phyloP scores from a whole-genome alignment of 768 basidiomycete genomes.

The Suillus spraguei region DNA sequence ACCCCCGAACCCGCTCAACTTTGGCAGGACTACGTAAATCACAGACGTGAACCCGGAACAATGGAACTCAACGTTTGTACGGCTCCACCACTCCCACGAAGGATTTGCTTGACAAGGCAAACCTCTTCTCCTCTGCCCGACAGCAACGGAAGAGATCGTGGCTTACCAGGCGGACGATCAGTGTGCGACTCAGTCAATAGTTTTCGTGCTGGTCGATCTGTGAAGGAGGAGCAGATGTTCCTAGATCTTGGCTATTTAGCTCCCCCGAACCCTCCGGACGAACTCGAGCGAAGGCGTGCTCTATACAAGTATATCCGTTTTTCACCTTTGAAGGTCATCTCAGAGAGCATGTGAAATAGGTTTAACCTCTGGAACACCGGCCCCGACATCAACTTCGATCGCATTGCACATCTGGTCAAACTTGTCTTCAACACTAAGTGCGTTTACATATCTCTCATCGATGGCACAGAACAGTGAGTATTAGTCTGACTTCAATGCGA shows the following conservation, averaged over 20 bases:
- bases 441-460: slow-evolving; percentile 81
- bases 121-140: slow-evolving; percentile 65
- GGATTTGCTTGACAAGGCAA: slow-evolving; percentile 60
- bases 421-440: slow-evolving; percentile 90
- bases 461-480: slow-evolving; percentile 79
- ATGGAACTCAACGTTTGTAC: slow-evolving; percentile 36
- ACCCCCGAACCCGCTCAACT: slow-evolving; percentile 21
- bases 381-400: slow-evolving; percentile 88
- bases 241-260: slow-evolving; percentile 66
- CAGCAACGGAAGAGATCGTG: slow-evolving; percentile 35
- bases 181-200: slow-evolving; percentile 34
- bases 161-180: slow-evolving; percentile 34
- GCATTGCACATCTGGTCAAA: slow-evolving; percentile 91
- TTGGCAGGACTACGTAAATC: slow-evolving; percentile 31
- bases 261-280: slow-evolving; percentile 85
- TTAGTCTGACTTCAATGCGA: slow-evolving; percentile 9
- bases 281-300: slow-evolving; percentile 79
- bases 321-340: slow-evolving; percentile 9
- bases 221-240: slow-evolving; percentile 72
- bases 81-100: slow-evolving; percentile 52
- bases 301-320: slow-evolving; percentile 68
- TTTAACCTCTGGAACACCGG: slow-evolving; percentile 91
- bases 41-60: slow-evolving; percentile 29
- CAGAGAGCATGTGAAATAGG: slow-evolving; percentile 39
- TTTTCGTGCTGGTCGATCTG: slow-evolving; percentile 48